Base-by-base conservation (phyloP, 2,329 filamentous ascomycete species). In the Ophiocordyceps polyrhachis-furcata region DNA sequence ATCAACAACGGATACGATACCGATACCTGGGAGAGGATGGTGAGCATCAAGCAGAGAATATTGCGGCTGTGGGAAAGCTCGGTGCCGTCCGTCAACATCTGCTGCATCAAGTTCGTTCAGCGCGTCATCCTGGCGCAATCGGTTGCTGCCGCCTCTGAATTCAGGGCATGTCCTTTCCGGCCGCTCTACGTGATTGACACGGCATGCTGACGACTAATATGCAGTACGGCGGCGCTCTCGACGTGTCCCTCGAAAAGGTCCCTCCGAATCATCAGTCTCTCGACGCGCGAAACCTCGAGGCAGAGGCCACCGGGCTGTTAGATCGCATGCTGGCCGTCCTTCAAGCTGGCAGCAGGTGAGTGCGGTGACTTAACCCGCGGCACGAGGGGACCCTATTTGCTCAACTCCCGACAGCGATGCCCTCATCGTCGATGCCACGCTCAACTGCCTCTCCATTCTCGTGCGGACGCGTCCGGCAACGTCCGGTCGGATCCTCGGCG, bases 71-170 rank as follows among this genome's bases (percentile, higher is more conserved):
- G 93, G 89, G 89, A 95, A 53, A 74, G 70, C 40, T 80, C 84
- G 17, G 67, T 76, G 14, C 72, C 81, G 13, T 81, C 85, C 3
- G 76, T 96, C 50, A 81, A 81, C 54, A 81, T 96, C 60, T 93
- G 87, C 69, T 96, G 91, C 66, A 81, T 96, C 71, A 98, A 98
- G 63, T 98, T 98, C 61, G 81, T 86, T 35, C 89, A 98, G 65
- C 79, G 85, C 50, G 85, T 96, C 41, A 83, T 98, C 41, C 74
- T 95, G 51, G 84, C 87, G 17, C 89, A 98, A 62, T 95, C 86
- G 12, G 79, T 81, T n/a, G 85, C 85, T 42, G 66, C 81, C 47
- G 83, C 84, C 52, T 70, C 77, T 46, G 89, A 96, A 58, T 82
- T 83, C 52, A 79, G 85, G 67, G 85, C 94, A 74, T 61, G 75